Conservation (phyloP, 2,329 filamentous ascomycete genomes). For the Scytalidium sp. region DNA sequence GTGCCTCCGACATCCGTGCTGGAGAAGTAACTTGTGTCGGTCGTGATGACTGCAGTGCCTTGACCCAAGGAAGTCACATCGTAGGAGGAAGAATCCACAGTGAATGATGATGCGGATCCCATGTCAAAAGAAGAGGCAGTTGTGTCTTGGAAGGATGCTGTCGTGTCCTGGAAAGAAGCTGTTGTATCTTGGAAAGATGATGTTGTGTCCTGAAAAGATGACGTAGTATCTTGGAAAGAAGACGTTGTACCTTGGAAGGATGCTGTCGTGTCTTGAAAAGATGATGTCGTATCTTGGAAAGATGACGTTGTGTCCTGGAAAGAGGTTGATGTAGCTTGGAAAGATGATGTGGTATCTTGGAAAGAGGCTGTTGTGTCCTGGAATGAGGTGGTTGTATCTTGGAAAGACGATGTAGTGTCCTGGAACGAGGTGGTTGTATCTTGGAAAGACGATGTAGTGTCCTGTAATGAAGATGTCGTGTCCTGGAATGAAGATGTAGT, state of each 20-base stretch:
- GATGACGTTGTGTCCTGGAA: not conserved
- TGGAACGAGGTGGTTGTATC: not conserved
- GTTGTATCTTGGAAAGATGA: not conserved
- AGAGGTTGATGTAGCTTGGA: not conserved
- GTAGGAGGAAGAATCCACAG: too few species aligned
- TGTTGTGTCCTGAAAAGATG: not conserved
- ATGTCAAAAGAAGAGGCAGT: not conserved
- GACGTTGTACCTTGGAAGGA: not conserved
- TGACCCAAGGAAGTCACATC: too few species aligned
- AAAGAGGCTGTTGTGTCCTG: not conserved
- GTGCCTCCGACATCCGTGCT: too few species aligned
- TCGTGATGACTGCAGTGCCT: too few species aligned
- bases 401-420: not conserved
- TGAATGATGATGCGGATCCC: not conserved
- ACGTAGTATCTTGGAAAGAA: not conserved
- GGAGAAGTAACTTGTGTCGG: too few species aligned
- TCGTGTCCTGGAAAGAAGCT: not conserved
- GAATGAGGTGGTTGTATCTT: not conserved
- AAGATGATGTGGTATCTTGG: not conserved
- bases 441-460: not conserved
- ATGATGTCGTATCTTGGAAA: not conserved
- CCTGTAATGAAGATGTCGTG: not conserved
- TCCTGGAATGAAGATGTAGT: not conserved
- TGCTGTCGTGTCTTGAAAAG: not conserved
- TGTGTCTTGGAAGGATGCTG: not conserved